Conservation (phyloP, 2,329 filamentous ascomycete species). For the Fusarium odoratissimum region DNA sequence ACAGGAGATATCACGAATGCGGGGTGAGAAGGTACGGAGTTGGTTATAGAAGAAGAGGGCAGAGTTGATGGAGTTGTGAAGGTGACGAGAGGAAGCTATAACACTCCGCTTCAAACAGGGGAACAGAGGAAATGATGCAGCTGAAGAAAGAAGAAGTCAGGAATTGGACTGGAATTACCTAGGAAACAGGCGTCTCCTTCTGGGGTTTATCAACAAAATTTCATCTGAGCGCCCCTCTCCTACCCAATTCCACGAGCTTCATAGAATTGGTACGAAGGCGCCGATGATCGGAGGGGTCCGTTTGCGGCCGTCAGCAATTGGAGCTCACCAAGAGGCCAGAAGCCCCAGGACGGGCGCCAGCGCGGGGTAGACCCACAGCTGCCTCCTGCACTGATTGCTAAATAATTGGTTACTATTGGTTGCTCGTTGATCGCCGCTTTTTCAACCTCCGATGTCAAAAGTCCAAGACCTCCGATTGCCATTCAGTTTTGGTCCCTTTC, state of each 20-base stretch:
- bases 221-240: slow-evolving; percentile 30
- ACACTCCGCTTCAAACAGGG: not conserved
- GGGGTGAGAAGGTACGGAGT: slow-evolving; percentile 3
- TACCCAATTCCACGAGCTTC: slow-evolving; percentile 41
- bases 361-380: slow-evolving; percentile 45
- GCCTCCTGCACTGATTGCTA: slow-evolving; percentile 46
- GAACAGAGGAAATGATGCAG: not conserved
- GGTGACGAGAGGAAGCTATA: slow-evolving; percentile 14
- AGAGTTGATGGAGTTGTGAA: not conserved
- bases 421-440: slow-evolving; percentile 32
- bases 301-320: slow-evolving; percentile 42
- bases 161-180: slow-evolving; percentile 22
- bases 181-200: slow-evolving; percentile 31
- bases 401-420: slow-evolving; percentile 43
- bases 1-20: not conserved
- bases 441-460: slow-evolving; percentile 44
- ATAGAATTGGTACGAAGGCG: slow-evolving; percentile 36
- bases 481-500: slow-evolving; percentile 7
- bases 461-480: slow-evolving; percentile 17
- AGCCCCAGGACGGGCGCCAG: slow-evolving; percentile 35
- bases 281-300: slow-evolving; percentile 48
- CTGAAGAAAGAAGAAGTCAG: slow-evolving; percentile 4
- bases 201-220: slow-evolving; percentile 46
- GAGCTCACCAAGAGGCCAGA: slow-evolving; percentile 39
- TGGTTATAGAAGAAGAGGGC: slow-evolving; percentile 1